These are phyloP conservation scores for Gnaphalium uliginosum DNA, from an alignment of 129 eudicot genomes.

Conservation along the genomic window DNA sequence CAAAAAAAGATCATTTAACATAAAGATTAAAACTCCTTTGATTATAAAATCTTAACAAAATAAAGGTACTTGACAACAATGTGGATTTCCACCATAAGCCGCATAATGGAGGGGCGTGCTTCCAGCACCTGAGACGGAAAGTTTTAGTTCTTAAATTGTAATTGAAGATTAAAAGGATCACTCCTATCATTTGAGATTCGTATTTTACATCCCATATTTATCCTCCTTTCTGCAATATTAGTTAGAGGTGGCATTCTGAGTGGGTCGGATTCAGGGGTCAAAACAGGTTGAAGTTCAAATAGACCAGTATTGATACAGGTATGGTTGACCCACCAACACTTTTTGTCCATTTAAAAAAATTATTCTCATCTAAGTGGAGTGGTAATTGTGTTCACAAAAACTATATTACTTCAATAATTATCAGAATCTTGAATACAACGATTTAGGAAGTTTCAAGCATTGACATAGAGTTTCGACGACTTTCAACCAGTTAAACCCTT, in stretches of 20 bases:
- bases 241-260: not conserved
- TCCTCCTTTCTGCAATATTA: not conserved
- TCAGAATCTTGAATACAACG: not conserved
- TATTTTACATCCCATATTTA: not conserved
- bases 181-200: not conserved
- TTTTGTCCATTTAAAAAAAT: no score
- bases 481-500: not conserved
- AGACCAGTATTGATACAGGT: not conserved
- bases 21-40: not conserved
- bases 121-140: constrained; percentile 70
- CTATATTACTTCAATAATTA: not conserved
- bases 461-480: not conserved
- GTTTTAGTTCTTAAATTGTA: not conserved
- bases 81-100: constrained; percentile 93
- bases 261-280: not conserved
- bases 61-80: constrained; percentile 77
- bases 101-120: constrained; percentile 98
- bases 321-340: not conserved
- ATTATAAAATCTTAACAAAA: not conserved
- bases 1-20: constrained; percentile 8
- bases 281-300: no score
- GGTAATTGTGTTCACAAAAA: not conserved
- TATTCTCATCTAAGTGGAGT: no score
- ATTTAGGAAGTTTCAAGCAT: not conserved
- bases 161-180: not conserved